A percentile compares a stretch with the other conserved stretches of the same genome.
phyloP scores from a whole-genome alignment of 2,329 filamentous ascomycete genomes.

The Shiraia bambusicola region DNA sequence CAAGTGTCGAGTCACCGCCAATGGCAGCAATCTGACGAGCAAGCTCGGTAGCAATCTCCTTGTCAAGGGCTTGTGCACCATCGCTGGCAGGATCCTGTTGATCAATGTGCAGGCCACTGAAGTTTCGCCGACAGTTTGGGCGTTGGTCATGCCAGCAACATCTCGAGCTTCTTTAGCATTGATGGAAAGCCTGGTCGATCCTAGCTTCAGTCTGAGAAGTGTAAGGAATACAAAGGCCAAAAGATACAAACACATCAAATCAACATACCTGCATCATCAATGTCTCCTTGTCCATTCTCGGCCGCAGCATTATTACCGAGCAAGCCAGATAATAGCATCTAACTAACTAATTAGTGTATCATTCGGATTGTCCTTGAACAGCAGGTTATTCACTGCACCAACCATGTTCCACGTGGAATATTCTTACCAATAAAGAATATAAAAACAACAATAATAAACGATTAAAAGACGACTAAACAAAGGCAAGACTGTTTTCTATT shows the following conservation, averaged over 20 bases:
- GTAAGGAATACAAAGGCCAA: no score
- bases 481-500: slow-evolving; percentile 27
- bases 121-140: slow-evolving; percentile 57
- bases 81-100: slow-evolving; percentile 64
- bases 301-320: slow-evolving; percentile 56
- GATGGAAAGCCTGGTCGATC: slow-evolving; percentile 61
- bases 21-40: slow-evolving; percentile 62
- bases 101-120: slow-evolving; percentile 60
- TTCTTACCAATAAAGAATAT: slow-evolving; percentile 49
- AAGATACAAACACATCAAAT: no score
- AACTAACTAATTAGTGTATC: no score
- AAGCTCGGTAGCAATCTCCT: slow-evolving; percentile 60
- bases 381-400: slow-evolving; percentile 46
- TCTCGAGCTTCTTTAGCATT: slow-evolving; percentile 58
- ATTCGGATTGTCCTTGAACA: slow-evolving; percentile 53
- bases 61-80: slow-evolving; percentile 60
- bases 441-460: slow-evolving; percentile 20
- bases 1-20: slow-evolving; percentile 63
- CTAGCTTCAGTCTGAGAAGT: slow-evolving; percentile 58
- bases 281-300: slow-evolving; percentile 50
- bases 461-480: slow-evolving; percentile 26
- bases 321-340: slow-evolving; percentile 55
- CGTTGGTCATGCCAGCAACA: slow-evolving; percentile 56
- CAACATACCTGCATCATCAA: slow-evolving; percentile 49
- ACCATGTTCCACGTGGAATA: slow-evolving; percentile 58